Base-by-base conservation (phyloP, 108 stramenopile species). In the Phaeodactylum tricornutum region DNA sequence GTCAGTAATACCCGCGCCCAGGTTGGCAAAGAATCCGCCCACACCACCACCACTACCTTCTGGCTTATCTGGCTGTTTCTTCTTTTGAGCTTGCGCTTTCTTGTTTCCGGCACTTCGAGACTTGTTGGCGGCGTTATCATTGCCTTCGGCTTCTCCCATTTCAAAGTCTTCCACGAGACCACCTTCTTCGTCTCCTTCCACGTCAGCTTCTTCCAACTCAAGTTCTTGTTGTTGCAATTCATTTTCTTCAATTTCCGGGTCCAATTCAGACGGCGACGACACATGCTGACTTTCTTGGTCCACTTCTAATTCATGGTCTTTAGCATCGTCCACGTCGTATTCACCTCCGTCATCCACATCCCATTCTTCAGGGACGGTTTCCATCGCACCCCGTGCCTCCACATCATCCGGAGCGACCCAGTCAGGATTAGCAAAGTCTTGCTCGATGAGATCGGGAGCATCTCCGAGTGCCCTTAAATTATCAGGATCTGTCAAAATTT, bases 391-490 rank as follows among this genome's bases (percentile, higher is more conserved):
- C 39, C 54, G 60, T n/a, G 46, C 23, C 34, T 66, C 71, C 12
- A 66, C 28, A 26, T 66, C 71, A 19, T 27, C 20, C 11, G 56
- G 53, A 15, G 36, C 7, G 15, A 63, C 59, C 15, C 59, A 63
- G 25, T 59, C 46, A 9, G 67, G 64, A 43, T 64, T 62, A 19
- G 33, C 44, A 56, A 75, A 71, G 48, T 75, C 74, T 1, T 43
- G 38, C 30, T 75, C 69, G 15, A 75, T 71, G 28, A 67, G 36
- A 24, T 50, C 29, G 14, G 74, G 69, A 21, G 56, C 50, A 38
- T 75, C 74, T 14, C 69, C 69, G 7, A 75, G 41, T 1, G 74
- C 74, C 6, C 74, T 51, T 1, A 75, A 62, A 48, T 75, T 75
- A 33, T 75, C 74, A 26, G 69, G 69, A 52, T 75, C 74, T 5